Evolutionary conservation across 345 rosid species (phyloP).

Genomic region (Citrus glauca): DNA sequence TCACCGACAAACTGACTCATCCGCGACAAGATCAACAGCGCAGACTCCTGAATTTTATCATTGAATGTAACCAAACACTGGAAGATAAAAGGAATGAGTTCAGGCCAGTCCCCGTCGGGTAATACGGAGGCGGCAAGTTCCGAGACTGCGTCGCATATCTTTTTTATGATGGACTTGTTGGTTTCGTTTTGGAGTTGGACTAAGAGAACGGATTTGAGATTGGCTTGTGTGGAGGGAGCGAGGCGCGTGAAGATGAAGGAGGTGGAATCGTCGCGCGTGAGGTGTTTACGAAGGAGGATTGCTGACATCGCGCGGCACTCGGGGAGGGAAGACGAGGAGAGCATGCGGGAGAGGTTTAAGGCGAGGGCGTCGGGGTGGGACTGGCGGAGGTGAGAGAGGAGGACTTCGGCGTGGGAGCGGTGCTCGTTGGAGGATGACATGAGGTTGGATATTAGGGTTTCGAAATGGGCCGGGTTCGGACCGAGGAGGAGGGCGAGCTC

Average conservation of each 20-base stretch:
- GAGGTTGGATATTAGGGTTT: slow-evolving; percentile 56
- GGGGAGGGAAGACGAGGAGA: slow-evolving; percentile 33
- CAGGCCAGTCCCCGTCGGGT: slow-evolving; percentile 53
- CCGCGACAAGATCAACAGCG: slow-evolving; percentile 57
- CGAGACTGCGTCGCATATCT: slow-evolving; percentile 59
- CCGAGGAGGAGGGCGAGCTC: slow-evolving; percentile 37
- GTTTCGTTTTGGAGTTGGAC: slow-evolving; percentile 43
- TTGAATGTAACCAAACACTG: slow-evolving; percentile 48
- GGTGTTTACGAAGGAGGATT: slow-evolving; percentile 62
- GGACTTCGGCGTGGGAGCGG: slow-evolving; percentile 60
- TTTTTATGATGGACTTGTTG: slow-evolving; percentile 41
- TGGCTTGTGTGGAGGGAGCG: slow-evolving; percentile 34
- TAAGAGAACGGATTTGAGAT: slow-evolving; percentile 46
- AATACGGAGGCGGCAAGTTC: slow-evolving; percentile 56
- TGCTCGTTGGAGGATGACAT: slow-evolving; percentile 75
- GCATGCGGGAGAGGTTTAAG: slow-evolving; percentile 46
- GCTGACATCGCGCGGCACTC: slow-evolving; percentile 64
- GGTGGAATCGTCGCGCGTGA: slow-evolving; percentile 47
- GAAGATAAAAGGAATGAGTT: slow-evolving; percentile 57
- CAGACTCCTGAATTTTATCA: slow-evolving; percentile 44
- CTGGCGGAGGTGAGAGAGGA: slow-evolving; percentile 56
- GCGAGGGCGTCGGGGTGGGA: slow-evolving; percentile 52
- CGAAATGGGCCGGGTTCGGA: slow-evolving; percentile 53
- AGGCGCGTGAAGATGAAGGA: slow-evolving; percentile 41
- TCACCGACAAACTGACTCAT: slow-evolving; percentile 61